Evolutionary conservation across 805 yeast genomes (phyloP).

Genomic region (Tetrapisispora phaffii): DNA sequence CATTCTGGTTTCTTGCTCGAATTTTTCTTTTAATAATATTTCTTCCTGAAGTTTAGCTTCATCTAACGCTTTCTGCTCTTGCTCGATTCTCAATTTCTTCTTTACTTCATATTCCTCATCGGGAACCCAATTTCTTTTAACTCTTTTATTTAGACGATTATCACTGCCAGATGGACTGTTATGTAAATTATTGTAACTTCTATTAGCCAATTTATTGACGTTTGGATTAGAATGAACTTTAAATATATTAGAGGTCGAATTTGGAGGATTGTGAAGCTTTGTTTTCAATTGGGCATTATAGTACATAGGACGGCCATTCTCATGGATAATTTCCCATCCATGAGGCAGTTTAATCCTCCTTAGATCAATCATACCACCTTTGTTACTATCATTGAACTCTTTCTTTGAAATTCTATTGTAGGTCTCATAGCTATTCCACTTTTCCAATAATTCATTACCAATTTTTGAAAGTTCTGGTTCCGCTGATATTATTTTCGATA

Average conservation of each 20-base stretch:
- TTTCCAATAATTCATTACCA: slow-evolving; percentile 38
- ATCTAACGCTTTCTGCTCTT: slow-evolving; percentile 18
- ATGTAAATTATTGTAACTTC: neutral
- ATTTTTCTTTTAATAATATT: slow-evolving; percentile 14
- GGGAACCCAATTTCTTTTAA: slow-evolving; percentile 13
- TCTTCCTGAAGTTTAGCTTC: slow-evolving; percentile 20
- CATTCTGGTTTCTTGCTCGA: slow-evolving; percentile 22
- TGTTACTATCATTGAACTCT: slow-evolving; percentile 11
- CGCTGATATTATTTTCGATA: slow-evolving; percentile 28
- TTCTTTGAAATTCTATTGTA: slow-evolving; percentile 77
- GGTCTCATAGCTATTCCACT: slow-evolving; percentile 68
- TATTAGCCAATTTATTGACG: neutral
- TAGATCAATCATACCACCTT: slow-evolving; percentile 20
- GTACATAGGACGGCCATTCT: slow-evolving; percentile 28
- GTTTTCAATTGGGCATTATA: slow-evolving; percentile 25
- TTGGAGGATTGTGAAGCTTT: slow-evolving; percentile 26
- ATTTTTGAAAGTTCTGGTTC: slow-evolving; percentile 22
- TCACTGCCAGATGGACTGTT: neutral
- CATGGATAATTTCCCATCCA: slow-evolving; percentile 30
- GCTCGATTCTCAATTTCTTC: slow-evolving; percentile 22
- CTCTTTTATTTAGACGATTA: slow-evolving; percentile 2
- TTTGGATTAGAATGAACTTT: neutral
- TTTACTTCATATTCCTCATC: slow-evolving; percentile 26
- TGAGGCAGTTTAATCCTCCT: slow-evolving; percentile 27
- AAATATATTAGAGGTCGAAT: slow-evolving; percentile 10